phyloP scores from a whole-genome alignment of 2,329 filamentous ascomycete genomes.

The Scedosporium boydii region DNA sequence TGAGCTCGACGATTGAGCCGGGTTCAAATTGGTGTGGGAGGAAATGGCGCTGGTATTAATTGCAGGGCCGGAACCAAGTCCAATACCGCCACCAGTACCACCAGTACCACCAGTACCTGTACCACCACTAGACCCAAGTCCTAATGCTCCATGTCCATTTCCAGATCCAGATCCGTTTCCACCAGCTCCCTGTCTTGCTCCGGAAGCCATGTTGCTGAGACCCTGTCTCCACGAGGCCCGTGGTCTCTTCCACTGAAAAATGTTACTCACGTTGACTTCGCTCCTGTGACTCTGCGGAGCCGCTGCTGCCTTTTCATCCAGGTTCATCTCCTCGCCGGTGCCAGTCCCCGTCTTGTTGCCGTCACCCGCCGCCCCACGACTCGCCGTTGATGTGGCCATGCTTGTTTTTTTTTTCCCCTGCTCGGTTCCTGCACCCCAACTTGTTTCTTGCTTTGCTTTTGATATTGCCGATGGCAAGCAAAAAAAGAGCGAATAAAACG shows the following conservation, averaged over 20 bases:
- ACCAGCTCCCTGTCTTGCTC: background rate
- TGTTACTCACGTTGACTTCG: background rate
- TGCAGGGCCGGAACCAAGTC: background rate
- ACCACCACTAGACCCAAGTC: background rate
- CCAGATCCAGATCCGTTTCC: background rate
- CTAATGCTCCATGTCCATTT: background rate
- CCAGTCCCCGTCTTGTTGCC: background rate
- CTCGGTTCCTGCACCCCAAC: background rate
- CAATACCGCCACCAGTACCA: background rate
- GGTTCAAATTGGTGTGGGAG: background rate
- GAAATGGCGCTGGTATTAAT: background rate
- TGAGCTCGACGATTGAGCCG: background rate
- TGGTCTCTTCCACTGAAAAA: constrained; percentile 6
- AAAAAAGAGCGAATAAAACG: background rate
- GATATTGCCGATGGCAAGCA: background rate
- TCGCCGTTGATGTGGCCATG: constrained; percentile 6
- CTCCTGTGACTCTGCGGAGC: background rate
- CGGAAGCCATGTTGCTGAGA: background rate
- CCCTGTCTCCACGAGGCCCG: constrained; percentile 4
- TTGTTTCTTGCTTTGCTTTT: background rate
- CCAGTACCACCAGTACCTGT: background rate
- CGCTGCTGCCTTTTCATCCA: constrained; percentile 2
- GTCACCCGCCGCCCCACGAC: background rate
- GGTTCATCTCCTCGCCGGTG: background rate
- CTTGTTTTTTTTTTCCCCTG: background rate